Evolutionary conservation across 345 rosid species (phyloP).

Genomic region (Nasturtium officinale): DNA sequence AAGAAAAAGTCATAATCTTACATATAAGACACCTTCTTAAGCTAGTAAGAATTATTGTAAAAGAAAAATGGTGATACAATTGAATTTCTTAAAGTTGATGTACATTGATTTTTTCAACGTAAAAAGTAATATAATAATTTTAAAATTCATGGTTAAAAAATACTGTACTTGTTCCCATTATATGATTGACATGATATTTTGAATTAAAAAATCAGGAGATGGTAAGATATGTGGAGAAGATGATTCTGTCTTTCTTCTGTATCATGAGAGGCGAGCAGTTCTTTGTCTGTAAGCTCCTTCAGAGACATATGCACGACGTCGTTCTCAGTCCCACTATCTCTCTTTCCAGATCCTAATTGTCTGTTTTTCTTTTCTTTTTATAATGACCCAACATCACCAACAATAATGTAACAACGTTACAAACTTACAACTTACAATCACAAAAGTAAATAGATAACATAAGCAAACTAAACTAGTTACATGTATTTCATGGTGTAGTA

Average conservation of each 20-base stretch:
- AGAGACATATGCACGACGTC: constrained; percentile 35
- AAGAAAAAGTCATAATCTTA: not conserved
- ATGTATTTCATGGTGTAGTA: not conserved
- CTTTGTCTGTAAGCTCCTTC: constrained; percentile 31
- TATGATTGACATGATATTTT: constrained; percentile 40
- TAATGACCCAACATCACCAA: constrained; percentile 1
- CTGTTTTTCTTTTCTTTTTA: not conserved
- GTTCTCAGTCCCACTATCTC: constrained; percentile 27
- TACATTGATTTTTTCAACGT: not conserved
- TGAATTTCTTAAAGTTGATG: not conserved
- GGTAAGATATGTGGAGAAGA: constrained; percentile 43
- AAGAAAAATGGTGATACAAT: not conserved
- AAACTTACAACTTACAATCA: not conserved
- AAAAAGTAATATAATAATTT: not conserved
- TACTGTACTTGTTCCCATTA: not conserved
- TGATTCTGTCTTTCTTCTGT: constrained; percentile 35
- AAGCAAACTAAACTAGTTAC: not conserved
- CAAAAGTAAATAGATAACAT: not conserved
- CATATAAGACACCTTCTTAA: constrained; percentile 10
- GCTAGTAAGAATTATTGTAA: not conserved
- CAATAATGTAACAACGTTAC: constrained; percentile 1
- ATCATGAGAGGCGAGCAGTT: constrained; percentile 39
- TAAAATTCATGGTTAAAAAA: not conserved
- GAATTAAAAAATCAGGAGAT: constrained; percentile 15
- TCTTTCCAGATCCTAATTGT: constrained; percentile 25